phyloP scores from a whole-genome alignment of 176 grass and related monocot genomes.

The Elymus sibiricus region DNA sequence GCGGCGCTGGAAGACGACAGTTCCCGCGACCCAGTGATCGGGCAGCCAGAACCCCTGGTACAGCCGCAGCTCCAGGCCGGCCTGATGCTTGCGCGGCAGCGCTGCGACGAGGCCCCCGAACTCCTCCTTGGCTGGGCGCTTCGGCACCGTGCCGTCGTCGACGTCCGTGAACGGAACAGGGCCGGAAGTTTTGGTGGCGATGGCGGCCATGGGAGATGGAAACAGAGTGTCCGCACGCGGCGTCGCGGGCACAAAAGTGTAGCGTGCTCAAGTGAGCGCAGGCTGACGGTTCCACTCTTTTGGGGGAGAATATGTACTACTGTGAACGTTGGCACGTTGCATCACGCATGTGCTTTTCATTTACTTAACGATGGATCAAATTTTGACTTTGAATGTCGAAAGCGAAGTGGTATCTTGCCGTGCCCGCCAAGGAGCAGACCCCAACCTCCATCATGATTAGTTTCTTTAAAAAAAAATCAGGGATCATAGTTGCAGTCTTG shows the following conservation, averaged over 20 bases:
- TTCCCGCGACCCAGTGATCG: slow-evolving; percentile 1
- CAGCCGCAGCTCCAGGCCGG: neutral
- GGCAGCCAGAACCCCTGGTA: slow-evolving; percentile 31
- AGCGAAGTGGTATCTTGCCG: neutral
- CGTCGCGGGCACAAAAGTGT: neutral
- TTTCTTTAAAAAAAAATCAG: too few relatives aligned
- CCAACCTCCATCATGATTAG: neutral
- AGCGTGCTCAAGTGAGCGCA: neutral
- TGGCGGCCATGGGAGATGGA: neutral
- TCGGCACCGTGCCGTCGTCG: neutral
- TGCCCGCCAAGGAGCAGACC: neutral
- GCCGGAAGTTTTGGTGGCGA: neutral
- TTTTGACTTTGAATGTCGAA: neutral
- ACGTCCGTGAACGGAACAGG: slow-evolving; percentile 42
- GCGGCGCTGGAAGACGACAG: slow-evolving; percentile 12
- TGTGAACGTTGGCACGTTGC: neutral
- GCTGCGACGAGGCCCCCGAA: slow-evolving; percentile 23
- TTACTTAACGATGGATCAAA: neutral
- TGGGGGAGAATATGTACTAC: neutral
- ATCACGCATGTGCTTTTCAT: neutral
- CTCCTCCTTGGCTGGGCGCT: neutral
- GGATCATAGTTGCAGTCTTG: too few relatives aligned
- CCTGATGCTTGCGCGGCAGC: slow-evolving; percentile 14
- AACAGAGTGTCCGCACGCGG: neutral
- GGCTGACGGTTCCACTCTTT: neutral